Percentiles rank a stretch among this genome's conserved stretches.
Evolutionary conservation across 169 alveolate genomes (phyloP).

Genomic region (Plasmodium gonderi): DNA sequence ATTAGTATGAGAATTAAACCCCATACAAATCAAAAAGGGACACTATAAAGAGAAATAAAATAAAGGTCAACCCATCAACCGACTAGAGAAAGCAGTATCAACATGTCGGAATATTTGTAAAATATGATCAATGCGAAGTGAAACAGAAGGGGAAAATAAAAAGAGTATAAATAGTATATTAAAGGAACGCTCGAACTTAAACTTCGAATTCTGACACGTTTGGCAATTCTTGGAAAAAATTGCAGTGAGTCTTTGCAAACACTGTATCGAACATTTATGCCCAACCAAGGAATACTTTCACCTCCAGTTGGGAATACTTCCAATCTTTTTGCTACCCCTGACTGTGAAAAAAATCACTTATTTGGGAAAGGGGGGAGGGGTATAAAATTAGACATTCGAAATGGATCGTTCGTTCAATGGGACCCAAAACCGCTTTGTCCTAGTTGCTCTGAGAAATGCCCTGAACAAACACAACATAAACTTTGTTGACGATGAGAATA

Average conservation of each 20-base stretch:
- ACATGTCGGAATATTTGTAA: background rate
- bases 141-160: background rate
- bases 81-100: background rate
- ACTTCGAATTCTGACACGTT: background rate
- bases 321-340: background rate
- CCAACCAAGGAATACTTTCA: background rate
- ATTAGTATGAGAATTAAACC: background rate
- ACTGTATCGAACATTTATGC: background rate
- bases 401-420: background rate
- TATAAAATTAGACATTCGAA: background rate
- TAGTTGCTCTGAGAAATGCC: background rate
- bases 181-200: background rate
- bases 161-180: background rate
- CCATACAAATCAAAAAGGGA: background rate
- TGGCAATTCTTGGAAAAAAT: background rate
- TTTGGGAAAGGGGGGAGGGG: too few relatives aligned
- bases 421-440: background rate
- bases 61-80: too few relatives aligned
- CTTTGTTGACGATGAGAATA: conserved; percentile 29
- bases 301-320: background rate
- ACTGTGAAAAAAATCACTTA: background rate
- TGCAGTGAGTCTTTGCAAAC: background rate
- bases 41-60: background rate
- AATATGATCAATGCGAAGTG: background rate
- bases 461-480: conserved; percentile 19